Evolutionary conservation across 148 eudicot genomes (phyloP), one percentile per base, ranked within the genome.

Genomic region (Camellia sinensis): DNA sequence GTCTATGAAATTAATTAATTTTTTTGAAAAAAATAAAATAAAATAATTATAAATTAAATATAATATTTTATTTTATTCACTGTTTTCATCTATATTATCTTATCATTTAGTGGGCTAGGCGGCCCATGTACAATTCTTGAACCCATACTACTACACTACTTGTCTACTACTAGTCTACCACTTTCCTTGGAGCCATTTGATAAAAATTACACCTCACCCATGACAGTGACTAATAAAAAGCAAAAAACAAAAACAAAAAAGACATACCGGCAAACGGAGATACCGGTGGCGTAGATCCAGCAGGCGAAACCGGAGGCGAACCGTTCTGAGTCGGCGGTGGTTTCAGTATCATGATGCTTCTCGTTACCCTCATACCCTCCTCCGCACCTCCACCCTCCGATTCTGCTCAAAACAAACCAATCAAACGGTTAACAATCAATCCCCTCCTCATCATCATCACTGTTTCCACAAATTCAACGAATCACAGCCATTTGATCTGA

Each of bases 291-390:
- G 87, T 75, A 18, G 87, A 82, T 0, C 89, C 87, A n/a, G 89
- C 91, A 1, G 91, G 91, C 4, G 91, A 88, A 37, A 81, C 74
- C 64, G 87, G 91, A 5, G 89, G 89, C 50, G 88, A 81, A 19
- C 82, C 89, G 19, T 59, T 87, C 54, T 48, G 83, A 69, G 10
- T n/a, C 15, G 37, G 60, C 17, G 81, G 79, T 18, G 91, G 89
- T 65, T 78, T 89, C 68, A 87, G 67, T 59, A 89, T 89, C 89
- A 82, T 89, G 67, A 89, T 89, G 78, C 91, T 87, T 68, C 88
- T 74, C 13, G 88, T 85, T 57, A 87, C 89, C 41, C 69, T 82
- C 65, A 79, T 43, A 2, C 77, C 43, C 6, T 85, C 87, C 13
- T 77, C 87, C 11, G 46, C 12, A 67, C 6, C 76, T 4, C 29